Evolutionary conservation across 2,329 filamentous ascomycete species (phyloP), one percentile per base, ranked within the genome.

Genomic region (Epichloe brachyelytri): DNA sequence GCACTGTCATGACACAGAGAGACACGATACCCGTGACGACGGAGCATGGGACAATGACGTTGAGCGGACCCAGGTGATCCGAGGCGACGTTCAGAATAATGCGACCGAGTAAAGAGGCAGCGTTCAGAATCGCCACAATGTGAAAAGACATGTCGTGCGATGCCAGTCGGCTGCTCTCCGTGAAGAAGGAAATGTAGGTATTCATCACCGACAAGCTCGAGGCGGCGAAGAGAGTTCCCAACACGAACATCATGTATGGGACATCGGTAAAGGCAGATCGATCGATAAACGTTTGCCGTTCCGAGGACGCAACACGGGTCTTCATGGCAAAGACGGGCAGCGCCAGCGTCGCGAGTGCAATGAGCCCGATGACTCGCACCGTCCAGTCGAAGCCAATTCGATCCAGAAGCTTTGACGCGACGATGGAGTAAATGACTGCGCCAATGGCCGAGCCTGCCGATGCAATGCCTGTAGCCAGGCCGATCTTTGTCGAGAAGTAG

Each of bases 361-460:
- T 57, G 52, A 75, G 71, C 22, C 64, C 72, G 17, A 75, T 65
- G 36, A 70, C 61, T 7, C 72, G 65, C 4, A 66, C 69, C 5
- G 75, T 68, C 76, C 76, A 80, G 44, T 66, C 65, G 60, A 82
- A 83, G 33, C 78, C 78, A 50, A 82, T 68, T 17, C 60, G 59
- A n/a, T 66, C 65, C 55, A 75, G 69, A 3, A 77, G 65, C 55
- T 64, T 66, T 12, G 61, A 60, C 47, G 73, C 68, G 48, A 68
- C 63, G 47, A 69, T 57, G n/a, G 55, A 61, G 47, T 62, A 62
- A 20, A 62, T 44, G 46, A 56, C 51, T 11, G 48, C 49, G 30
- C 55, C 55, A 52, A 46, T 22, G 15, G 36, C 11, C 17, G 26
- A 30, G 2, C 68, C 69, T 8, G 63, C 61, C 0, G 63, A 58